phyloP scores from a whole-genome alignment of 108 stramenopile genomes.

The Nitzschia sp. region DNA sequence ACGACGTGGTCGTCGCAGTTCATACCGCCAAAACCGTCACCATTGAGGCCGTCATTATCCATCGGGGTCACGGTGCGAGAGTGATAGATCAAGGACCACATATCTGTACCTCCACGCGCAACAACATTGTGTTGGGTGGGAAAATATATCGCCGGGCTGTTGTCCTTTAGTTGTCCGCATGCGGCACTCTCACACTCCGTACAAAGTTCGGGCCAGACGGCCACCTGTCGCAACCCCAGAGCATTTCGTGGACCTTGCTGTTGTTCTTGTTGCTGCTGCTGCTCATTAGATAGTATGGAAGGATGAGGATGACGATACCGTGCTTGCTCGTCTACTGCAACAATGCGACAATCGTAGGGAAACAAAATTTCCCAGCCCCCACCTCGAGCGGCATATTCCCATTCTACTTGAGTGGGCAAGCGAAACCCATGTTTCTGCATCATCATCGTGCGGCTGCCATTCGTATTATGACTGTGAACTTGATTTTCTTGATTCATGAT shows the following conservation, averaged over 20 bases:
- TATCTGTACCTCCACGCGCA: not conserved
- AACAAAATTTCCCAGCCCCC: slow-evolving; percentile 8
- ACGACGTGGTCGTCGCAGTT: not conserved
- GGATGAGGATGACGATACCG: not conserved
- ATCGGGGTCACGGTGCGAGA: not conserved
- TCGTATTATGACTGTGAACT: not conserved
- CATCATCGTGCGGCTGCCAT: too few relatives aligned
- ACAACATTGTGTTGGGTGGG: not conserved
- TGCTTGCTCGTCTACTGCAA: not conserved
- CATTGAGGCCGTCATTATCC: not conserved
- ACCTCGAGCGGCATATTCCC: slow-evolving; percentile 4
- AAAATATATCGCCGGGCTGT: not conserved
- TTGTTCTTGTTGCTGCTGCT: not conserved
- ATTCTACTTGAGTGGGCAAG: not conserved
- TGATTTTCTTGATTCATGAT: not conserved
- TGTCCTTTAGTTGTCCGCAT: not conserved
- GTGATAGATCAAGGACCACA: slow-evolving; percentile 7
- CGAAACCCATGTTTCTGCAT: too few relatives aligned
- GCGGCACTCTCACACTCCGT: not conserved
- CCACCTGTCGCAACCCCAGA: not conserved
- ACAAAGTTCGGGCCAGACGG: not conserved
- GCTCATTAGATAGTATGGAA: not conserved
- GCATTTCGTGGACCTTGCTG: slow-evolving; percentile 1
- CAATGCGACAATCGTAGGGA: not conserved
- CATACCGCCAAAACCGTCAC: not conserved